These are phyloP conservation scores for Macrophomina tecta DNA, from an alignment of 2,329 filamentous ascomycete species.

Conservation along the genomic window DNA sequence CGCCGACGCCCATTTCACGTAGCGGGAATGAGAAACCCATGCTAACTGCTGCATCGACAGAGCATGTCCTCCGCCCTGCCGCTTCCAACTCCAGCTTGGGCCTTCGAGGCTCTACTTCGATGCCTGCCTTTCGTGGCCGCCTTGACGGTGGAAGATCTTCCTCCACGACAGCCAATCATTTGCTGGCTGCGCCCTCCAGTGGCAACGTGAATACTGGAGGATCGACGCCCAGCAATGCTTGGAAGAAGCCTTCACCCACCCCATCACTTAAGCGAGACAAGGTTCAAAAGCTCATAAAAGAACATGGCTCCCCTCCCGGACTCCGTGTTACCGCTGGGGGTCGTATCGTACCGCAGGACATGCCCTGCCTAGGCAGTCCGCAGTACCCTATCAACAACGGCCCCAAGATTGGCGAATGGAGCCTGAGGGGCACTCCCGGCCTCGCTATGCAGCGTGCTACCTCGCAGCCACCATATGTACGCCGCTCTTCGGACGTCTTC, in stretches of 20 bases:
- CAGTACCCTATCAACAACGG: conserved; percentile 39
- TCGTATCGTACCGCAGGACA: conserved; percentile 57
- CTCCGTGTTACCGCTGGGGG: conserved; percentile 59
- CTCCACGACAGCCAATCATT: neutral
- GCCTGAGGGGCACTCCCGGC: neutral
- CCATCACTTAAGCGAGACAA: conserved; percentile 58
- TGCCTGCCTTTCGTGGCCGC: conserved; percentile 8
- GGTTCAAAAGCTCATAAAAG: conserved; percentile 56
- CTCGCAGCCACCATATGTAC: conserved; percentile 14
- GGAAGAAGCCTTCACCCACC: conserved; percentile 53
- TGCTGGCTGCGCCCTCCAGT: neutral
- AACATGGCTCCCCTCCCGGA: conserved; percentile 58
- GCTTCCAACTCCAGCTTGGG: conserved; percentile 38
- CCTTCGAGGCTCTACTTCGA: conserved; percentile 6
- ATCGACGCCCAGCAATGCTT: conserved; percentile 17
- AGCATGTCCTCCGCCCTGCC: conserved; percentile 50
- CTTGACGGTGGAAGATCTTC: conserved; percentile 6
- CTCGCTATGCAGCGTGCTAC: conserved; percentile 11
- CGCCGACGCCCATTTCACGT: conserved; percentile 1
- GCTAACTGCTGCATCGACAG: conserved; percentile 32
- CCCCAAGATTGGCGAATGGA: neutral
- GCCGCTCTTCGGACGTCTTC: conserved; percentile 14
- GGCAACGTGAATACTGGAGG: conserved; percentile 1
- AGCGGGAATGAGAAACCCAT: neutral
- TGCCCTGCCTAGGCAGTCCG: conserved; percentile 40